Percentiles rank a stretch among this genome's conserved stretches.
Evolutionary conservation across 2,329 filamentous ascomycete genomes (phyloP).

Genomic region (Sordariomycetes sp.): DNA sequence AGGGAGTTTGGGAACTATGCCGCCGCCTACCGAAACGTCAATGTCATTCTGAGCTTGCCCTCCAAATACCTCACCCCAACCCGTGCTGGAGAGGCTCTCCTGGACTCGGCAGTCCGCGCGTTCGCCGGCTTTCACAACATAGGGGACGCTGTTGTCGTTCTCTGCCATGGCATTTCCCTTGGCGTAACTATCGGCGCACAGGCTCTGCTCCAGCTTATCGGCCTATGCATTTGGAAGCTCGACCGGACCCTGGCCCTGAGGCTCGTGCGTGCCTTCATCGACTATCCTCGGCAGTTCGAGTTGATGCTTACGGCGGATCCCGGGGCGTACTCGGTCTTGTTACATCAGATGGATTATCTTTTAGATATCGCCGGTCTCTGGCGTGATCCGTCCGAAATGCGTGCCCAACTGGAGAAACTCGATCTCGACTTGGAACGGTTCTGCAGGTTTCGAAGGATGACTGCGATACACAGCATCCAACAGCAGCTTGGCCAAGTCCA

Average conservation of each 20-base stretch:
- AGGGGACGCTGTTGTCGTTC: constrained; percentile 30
- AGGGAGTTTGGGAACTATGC: constrained; percentile 13
- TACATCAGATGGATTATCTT: constrained; percentile 9
- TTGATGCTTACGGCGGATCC: constrained; percentile 3
- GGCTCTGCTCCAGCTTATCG: constrained; percentile 25
- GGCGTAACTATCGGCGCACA: constrained; percentile 19
- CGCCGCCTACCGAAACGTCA: not conserved
- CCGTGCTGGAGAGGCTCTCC: constrained; percentile 13
- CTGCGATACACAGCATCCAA: constrained; percentile 1
- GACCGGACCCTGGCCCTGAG: constrained; percentile 15
- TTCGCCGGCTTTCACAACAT: constrained; percentile 36
- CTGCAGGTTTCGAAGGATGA: not conserved
- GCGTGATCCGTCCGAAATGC: not conserved
- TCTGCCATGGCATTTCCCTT: constrained; percentile 25
- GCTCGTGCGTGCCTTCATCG: constrained; percentile 5
- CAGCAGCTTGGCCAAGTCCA: constrained; percentile 5
- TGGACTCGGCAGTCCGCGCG: constrained; percentile 34
- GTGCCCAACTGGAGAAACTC: not conserved
- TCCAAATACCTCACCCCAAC: not conserved
- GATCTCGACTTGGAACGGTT: constrained; percentile 4
- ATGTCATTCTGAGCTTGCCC: not conserved
- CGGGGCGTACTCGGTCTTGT: constrained; percentile 5
- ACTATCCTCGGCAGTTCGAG: constrained; percentile 2
- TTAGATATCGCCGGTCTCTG: constrained; percentile 4
- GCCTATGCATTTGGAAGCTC: constrained; percentile 27